Evolutionary conservation across 2,329 filamentous ascomycete genomes (phyloP).

Genomic region (Microcyclosporella mali): DNA sequence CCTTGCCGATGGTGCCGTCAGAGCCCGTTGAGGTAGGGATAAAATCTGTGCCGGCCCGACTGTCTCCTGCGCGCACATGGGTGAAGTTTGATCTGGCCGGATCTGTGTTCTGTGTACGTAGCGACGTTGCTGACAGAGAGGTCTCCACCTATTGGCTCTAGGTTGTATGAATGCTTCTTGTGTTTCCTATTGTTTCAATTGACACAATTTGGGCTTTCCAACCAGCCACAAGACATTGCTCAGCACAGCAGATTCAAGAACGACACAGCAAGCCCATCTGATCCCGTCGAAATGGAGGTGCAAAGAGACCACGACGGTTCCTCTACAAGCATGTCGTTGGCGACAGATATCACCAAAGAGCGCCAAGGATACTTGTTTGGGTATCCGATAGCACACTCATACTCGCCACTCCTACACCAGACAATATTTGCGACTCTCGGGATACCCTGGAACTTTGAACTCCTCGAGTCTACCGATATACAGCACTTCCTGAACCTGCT

Average conservation of each 20-base stretch:
- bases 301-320: too few species aligned
- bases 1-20: slow-evolving; percentile 2
- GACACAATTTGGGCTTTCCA: too few species aligned
- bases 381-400: slow-evolving; percentile 51
- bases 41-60: slow-evolving; percentile 3
- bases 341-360: slow-evolving; percentile 29
- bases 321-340: too few species aligned
- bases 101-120: too few species aligned
- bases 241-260: too few species aligned
- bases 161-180: too few species aligned
- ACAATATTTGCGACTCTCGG: slow-evolving; percentile 48
- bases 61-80: neutral
- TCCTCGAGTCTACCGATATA: slow-evolving; percentile 43
- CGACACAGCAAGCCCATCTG: too few species aligned
- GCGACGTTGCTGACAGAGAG: neutral
- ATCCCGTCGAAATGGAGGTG: too few species aligned
- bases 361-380: slow-evolving; percentile 52
- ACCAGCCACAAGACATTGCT: too few species aligned
- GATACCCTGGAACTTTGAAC: slow-evolving; percentile 48
- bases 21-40: slow-evolving; percentile 1
- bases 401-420: slow-evolving; percentile 50
- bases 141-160: neutral
- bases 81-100: neutral
- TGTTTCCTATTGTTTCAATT: too few species aligned
- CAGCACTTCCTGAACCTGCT: slow-evolving; percentile 43